A percentile compares a stretch with the other conserved stretches of the same genome.
Evolutionary conservation across 78 protist species (phyloP).

Genomic region (Fonticula alba): DNA sequence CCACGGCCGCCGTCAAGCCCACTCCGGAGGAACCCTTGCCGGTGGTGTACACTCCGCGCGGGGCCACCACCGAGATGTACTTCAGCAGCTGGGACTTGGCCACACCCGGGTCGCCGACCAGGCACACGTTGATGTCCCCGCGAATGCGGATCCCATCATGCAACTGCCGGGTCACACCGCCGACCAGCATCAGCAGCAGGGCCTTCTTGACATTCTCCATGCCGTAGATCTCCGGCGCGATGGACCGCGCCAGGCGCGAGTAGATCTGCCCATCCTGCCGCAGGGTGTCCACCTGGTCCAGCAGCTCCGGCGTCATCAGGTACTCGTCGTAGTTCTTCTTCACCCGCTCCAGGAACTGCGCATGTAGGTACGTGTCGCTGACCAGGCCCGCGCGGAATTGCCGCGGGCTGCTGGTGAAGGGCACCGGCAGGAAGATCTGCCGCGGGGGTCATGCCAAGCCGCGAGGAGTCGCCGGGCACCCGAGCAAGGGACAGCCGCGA

Average conservation of each 20-base stretch:
- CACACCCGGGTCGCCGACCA: conserved; percentile 99
- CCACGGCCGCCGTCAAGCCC: conserved; percentile 97
- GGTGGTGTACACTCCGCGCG: conserved; percentile 68
- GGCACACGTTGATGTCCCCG: conserved; percentile 89
- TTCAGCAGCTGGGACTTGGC: conserved; percentile 96
- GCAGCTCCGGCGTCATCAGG: no score
- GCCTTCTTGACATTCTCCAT: conserved; percentile 94
- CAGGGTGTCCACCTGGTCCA: no score
- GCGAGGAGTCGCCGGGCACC: no score
- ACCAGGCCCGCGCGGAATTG: no score
- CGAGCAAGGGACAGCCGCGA: no score
- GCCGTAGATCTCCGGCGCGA: conserved; percentile 98
- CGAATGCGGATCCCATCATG: conserved; percentile 86
- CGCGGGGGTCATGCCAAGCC: no score
- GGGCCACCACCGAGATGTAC: conserved; percentile 33
- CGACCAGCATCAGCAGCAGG: conserved; percentile 72
- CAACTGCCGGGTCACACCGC: conserved; percentile 50
- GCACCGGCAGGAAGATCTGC: no score
- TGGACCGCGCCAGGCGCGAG: conserved; percentile 45
- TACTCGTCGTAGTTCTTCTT: no score
- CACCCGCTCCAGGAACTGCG: no score
- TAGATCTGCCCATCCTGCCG: conserved; percentile 9
- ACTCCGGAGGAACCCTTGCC: conserved; percentile 96
- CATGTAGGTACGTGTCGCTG: no score
- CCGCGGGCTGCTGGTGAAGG: no score